Evolutionary conservation across 2,329 filamentous ascomycete species (phyloP), one percentile per base, ranked within the genome.

Genomic region (Aspergillus luchuensis): DNA sequence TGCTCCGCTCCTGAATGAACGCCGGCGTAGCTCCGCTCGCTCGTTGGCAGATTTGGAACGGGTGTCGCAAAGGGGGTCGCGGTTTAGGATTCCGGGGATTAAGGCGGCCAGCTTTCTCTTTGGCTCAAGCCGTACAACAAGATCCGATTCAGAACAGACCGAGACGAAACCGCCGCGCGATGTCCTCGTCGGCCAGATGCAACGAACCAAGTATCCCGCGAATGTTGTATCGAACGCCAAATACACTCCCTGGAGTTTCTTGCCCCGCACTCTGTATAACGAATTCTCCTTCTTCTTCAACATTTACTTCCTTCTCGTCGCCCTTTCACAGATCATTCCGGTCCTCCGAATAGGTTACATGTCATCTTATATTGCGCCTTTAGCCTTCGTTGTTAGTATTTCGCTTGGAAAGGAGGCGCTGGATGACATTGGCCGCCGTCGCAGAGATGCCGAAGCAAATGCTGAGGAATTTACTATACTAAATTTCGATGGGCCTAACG

Each of bases 261-360:
- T 99, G 13, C 96, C 96, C 2, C 84, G 94, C 56, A 99, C 95
- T 0, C 82, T 99, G 21, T 99, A 97, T 79, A 98, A 98, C 79
- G 95, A 99, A 74, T 99, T 99, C 75, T 97, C 94, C 61, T 99
- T 98, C 81, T 99, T 99, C 80, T 97, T 99, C 84, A 99, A 99
- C 84, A 91, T 98, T 82, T 99, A 99, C 76, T 99, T 99, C 76
- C 82, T 99, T 58, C 87, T 98, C 25, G 95, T 99, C 53, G 96
- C 95, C 6, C 79, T 98, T 53, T 98, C 94, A 39, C 95, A 99
- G 78, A 89, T 92, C 47, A 93, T 99, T 71, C 93, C 92, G 4
- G 86, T 91, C 21, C 80, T 99, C 57, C 87, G 92, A 57, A 97
- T 99, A 66, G 95, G 95, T 58, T 98, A 97, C 75, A 85, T 99